Evolutionary conservation across 768 basidiomycete genomes (phyloP).

Genomic region (Trametes meyenii): DNA sequence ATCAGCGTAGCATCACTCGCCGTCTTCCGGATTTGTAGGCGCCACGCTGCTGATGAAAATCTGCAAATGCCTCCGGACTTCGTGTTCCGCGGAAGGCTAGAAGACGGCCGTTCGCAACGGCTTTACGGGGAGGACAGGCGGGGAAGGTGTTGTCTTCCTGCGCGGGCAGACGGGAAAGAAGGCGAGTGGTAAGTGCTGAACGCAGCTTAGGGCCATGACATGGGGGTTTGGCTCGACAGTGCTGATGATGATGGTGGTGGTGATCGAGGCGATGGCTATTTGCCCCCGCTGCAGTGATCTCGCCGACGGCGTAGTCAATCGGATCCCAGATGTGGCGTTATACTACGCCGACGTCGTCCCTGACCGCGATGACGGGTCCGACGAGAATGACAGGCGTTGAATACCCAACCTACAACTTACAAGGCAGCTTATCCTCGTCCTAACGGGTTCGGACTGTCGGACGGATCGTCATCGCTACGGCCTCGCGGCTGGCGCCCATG

Average conservation of each 20-base stretch:
- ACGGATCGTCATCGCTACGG: constrained; percentile 16
- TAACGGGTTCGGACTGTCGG: background rate
- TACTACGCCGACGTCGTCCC: constrained; percentile 13
- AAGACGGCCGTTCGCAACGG: background rate
- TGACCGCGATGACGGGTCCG: constrained; percentile 4
- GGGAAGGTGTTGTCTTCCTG: constrained; percentile 1
- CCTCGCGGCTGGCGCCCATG: background rate
- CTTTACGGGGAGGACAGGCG: background rate
- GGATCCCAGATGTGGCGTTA: constrained; percentile 26
- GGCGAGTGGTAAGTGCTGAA: background rate
- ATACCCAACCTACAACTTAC: constrained; percentile 9
- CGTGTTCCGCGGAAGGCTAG: background rate
- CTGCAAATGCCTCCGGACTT: constrained; percentile 3
- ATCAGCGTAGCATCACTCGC: constrained; percentile 10
- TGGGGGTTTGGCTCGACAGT: background rate
- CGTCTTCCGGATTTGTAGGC: background rate
- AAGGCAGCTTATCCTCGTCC: constrained; percentile 18
- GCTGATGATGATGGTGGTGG: background rate
- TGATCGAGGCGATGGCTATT: constrained; percentile 12
- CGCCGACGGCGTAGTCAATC: constrained; percentile 13
- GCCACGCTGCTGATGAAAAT: constrained; percentile 9
- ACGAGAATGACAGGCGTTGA: constrained; percentile 7
- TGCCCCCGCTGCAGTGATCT: constrained; percentile 17
- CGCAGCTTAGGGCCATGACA: background rate
- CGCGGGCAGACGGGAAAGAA: background rate